Base-by-base conservation (phyloP, 257 asterid species). In the Przewalskia tangutica region DNA sequence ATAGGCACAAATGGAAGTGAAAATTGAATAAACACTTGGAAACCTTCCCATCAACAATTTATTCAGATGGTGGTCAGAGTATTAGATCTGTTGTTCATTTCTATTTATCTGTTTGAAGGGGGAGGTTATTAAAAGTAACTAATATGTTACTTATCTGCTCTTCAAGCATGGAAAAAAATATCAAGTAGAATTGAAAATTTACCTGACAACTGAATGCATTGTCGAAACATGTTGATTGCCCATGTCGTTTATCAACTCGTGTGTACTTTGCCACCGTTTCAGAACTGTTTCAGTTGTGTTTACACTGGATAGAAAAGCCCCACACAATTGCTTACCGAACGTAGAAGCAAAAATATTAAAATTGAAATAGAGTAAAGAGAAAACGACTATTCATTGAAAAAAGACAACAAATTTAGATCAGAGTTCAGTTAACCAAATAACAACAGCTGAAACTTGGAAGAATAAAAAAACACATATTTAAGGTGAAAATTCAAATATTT, bases 121-220 rank as follows among this genome's bases (percentile, higher is more conserved):
- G 63, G 65, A 11, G 27, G 11, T 27, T 7, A 50, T 14, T 13
- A 75, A 54, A 50, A 20, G 60, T 48, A 46, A 6, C 59, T 4
- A 27, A 12, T 73, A n/a, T 20, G 20, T 48, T 46, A 46, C 59
- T 12, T 48, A 73, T 73, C 42, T 48, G 60, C 60, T 73, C 79
- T 73, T 73, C 20, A 73, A 20, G 12, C 42, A 73, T 60, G 8
- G 59, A 23, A 73, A 12, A 32, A 6, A 6, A 32, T 75, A 40
- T n/a, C 79, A 81, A 53, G 27, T 80, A 50, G 13, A 62, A 83
- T 20, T 10, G 53, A 73, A 86, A 62, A 51, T 32, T 23, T 46
- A 93, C 98, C 97, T 88, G 73, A 89, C 89, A 89, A 85, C 89
- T 53, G 91, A 90, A 73, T 82, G 87, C 76, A 89, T 68, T 18